Conservation (phyloP, 2,329 filamentous ascomycete species). For the Trichoderma lentiforme region DNA sequence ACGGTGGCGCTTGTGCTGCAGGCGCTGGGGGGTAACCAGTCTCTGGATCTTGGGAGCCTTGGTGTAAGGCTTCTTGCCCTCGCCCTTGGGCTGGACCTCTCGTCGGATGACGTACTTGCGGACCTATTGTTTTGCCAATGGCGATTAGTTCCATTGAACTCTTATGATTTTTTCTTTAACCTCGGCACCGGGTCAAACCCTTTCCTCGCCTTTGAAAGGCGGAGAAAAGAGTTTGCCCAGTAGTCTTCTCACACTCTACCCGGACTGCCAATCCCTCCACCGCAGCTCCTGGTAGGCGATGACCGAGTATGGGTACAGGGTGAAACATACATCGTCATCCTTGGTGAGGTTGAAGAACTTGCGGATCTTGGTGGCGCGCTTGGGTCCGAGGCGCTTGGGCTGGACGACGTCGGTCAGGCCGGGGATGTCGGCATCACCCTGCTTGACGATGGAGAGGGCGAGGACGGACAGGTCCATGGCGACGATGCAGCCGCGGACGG, state of each 20-base stretch:
- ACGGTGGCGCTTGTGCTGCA: conserved; percentile 99
- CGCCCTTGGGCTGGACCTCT: conserved; percentile 93
- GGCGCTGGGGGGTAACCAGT: conserved; percentile 97
- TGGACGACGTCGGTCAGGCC: conserved; percentile 96
- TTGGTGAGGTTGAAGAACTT: conserved; percentile 99
- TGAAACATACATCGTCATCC: conserved; percentile 97
- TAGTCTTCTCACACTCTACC: conserved; percentile 58
- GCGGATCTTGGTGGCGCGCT: conserved; percentile 99
- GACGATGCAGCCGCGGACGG: conserved; percentile 97
- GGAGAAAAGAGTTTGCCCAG: background rate
- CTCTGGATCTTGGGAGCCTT: conserved; percentile 99
- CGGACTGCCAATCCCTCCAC: conserved; percentile 42
- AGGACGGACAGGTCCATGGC: conserved; percentile 92
- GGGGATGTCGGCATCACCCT: conserved; percentile 90
- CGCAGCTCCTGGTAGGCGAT: conserved; percentile 66
- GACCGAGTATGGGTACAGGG: conserved; percentile 54
- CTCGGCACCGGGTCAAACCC: conserved; percentile 12
- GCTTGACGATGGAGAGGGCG: conserved; percentile 94
- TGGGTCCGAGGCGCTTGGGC: conserved; percentile 98
- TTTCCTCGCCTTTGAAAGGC: background rate
- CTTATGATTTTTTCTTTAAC: conserved; percentile 23
- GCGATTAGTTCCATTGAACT: conserved; percentile 37
- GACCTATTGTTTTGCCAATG: conserved; percentile 58
- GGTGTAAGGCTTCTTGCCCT: conserved; percentile 98
- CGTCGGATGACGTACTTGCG: conserved; percentile 99